Percentiles rank a stretch among this genome's conserved stretches.
These are phyloP conservation scores for Polyplosphaeria fusca DNA, from an alignment of 495 filamentous ascomycete species.

Conservation along the genomic window DNA sequence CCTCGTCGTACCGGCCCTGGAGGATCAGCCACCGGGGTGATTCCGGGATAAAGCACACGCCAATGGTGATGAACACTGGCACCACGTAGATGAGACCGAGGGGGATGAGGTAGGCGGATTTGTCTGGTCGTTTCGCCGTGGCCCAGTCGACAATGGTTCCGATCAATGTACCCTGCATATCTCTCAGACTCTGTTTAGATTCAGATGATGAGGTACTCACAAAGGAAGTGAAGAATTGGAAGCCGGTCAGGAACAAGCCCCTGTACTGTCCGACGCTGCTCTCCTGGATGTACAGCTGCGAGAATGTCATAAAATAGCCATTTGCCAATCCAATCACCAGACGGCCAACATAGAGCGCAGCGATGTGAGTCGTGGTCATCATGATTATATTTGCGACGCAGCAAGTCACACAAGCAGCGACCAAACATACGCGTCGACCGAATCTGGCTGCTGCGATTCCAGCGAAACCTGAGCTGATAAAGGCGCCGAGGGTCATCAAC, in stretches of 20 bases:
- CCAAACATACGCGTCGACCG: conserved; percentile 37
- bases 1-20: conserved; percentile 49
- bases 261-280: conserved; percentile 23
- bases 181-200: background rate
- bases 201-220: conserved; percentile 3
- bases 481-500: conserved; percentile 61
- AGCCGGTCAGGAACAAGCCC: conserved; percentile 25
- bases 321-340: conserved; percentile 29
- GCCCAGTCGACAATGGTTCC: conserved; percentile 64
- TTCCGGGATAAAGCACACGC: conserved; percentile 61
- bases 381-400: conserved; percentile 32
- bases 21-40: conserved; percentile 63
- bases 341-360: conserved; percentile 26
- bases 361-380: conserved; percentile 28
- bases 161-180: conserved; percentile 46
- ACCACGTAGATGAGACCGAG: conserved; percentile 58
- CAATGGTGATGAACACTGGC: conserved; percentile 50
- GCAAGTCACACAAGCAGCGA: conserved; percentile 20
- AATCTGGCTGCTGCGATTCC: conserved; percentile 41
- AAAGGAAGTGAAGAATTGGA: conserved; percentile 31
- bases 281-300: conserved; percentile 32
- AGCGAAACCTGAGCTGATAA: conserved; percentile 54
- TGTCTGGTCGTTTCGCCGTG: conserved; percentile 49
- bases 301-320: conserved; percentile 30
- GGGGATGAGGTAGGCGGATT: conserved; percentile 56